Percentiles rank a stretch among this genome's conserved stretches.
phyloP scores from a whole-genome alignment of 2,329 filamentous ascomycete genomes.

The Chaetomiaceae sp. region DNA sequence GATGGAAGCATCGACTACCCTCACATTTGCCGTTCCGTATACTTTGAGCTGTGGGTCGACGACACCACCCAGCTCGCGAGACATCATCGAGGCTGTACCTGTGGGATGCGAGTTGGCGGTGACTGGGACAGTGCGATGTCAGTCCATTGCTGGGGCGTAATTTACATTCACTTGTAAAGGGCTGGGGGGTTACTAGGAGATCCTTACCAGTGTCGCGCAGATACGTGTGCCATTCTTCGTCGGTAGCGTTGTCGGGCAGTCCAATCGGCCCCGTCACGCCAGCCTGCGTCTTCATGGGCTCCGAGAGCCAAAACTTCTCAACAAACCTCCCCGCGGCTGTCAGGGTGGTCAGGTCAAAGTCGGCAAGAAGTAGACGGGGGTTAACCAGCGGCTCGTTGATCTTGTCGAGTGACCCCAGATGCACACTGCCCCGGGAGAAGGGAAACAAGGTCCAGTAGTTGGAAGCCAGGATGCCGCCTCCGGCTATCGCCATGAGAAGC shows the following conservation, averaged over 20 bases:
- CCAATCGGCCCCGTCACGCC: not conserved
- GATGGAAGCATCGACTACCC: conserved; percentile 40
- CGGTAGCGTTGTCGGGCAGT: not conserved
- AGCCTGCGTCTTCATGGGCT: conserved; percentile 2
- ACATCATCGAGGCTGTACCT: conserved; percentile 35
- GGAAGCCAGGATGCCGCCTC: not conserved
- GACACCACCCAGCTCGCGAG: conserved; percentile 38
- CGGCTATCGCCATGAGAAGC: not conserved
- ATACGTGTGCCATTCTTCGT: conserved; percentile 1
- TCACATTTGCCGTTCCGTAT: conserved; percentile 38
- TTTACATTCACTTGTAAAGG: too few species aligned
- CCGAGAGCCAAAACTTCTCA: conserved; percentile 1
- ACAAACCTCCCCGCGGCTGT: not conserved
- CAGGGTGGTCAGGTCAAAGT: not conserved
- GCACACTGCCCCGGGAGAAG: conserved; percentile 6
- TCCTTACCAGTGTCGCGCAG: conserved; percentile 2
- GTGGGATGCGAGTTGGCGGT: conserved; percentile 34
- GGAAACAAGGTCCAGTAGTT: conserved; percentile 9
- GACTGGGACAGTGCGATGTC: not conserved
- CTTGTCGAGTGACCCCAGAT: not conserved
- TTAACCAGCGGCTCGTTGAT: conserved; percentile 2
- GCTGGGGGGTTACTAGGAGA: too few species aligned
- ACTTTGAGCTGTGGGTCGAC: conserved; percentile 37
- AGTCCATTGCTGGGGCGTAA: not conserved
- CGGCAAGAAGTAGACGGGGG: conserved; percentile 2